phyloP scores from a whole-genome alignment of 331 rosid genomes.

The Cydonia oblonga region DNA sequence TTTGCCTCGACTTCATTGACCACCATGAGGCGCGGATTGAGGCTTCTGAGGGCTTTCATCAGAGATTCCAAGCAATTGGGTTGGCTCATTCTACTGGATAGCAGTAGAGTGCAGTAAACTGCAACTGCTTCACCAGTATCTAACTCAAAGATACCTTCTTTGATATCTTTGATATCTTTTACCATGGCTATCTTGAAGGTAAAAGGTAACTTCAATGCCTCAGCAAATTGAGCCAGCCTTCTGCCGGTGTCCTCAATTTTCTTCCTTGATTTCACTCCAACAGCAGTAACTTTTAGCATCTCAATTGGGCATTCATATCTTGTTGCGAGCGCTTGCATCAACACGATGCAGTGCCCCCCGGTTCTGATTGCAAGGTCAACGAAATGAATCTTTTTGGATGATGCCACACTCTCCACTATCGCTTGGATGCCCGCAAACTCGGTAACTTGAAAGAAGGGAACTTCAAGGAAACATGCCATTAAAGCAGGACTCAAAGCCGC shows the following conservation, averaged over 20 bases:
- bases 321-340: conserved; percentile 49
- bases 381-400: conserved; percentile 45
- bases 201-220: conserved; percentile 32
- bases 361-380: conserved; percentile 42
- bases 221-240: conserved; percentile 26
- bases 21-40: conserved; percentile 39
- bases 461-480: conserved; percentile 14
- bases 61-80: conserved; percentile 32
- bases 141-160: conserved; percentile 24
- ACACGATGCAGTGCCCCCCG: conserved; percentile 39
- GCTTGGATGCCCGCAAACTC: conserved; percentile 46
- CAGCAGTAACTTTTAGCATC: conserved; percentile 44
- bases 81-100: conserved; percentile 12
- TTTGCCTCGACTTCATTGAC: conserved; percentile 46
- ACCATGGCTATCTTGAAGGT: conserved; percentile 33
- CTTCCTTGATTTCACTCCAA: conserved; percentile 17
- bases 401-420: conserved; percentile 35
- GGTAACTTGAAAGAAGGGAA: conserved; percentile 36
- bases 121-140: conserved; percentile 36
- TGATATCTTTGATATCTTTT: conserved; percentile 24
- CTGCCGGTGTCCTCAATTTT: conserved; percentile 35
- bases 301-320: conserved; percentile 28
- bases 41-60: conserved; percentile 35
- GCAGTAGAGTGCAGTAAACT: conserved; percentile 21
- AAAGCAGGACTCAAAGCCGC: conserved; percentile 8